Evolutionary conservation across 345 rosid genomes (phyloP), one percentile per base, ranked within the genome.

Genomic region (Moringa oleifera): DNA sequence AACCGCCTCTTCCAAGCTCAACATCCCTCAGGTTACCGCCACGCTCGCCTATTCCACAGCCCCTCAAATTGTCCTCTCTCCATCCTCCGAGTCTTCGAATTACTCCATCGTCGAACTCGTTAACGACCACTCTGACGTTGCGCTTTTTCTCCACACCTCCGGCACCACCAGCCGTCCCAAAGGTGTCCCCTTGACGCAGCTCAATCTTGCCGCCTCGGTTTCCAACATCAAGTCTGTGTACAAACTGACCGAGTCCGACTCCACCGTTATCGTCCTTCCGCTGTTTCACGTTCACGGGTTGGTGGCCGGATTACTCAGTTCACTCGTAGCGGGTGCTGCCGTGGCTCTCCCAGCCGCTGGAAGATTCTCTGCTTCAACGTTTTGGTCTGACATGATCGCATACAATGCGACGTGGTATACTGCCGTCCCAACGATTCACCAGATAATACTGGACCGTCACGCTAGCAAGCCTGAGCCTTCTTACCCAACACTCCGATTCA

Each of bases 121-220:
- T 9, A 83, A 81, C 23, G 79, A 68, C 24, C 68, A 85, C 0
- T 67, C 81, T 12, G 91, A 86, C 67, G 79, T 66, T 36, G 79
- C 91, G 4, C 76, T 86, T 19, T 86, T 86, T 68, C 80, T 86
- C 12, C 92, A 86, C 70, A 86, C 92, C 20, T 86, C 92, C 13
- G 92, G 92, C 25, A 86, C 92, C 57, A 86, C 92, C 24, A 86
- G 92, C 75, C 82, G 92, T 18, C 92, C 92, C n/a, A 86, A 86
- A 71, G 92, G 89, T n/a, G 92, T 86, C 21, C 89, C 89, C 0
- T 55, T 86, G 71, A 83, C 87, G 19, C 92, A 86, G 78, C 71
- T 74, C 51, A 86, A 86, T 61, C 66, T 86, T 10, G 89, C 78
- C 24, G 62, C 89, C 18, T 86, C 92, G 0, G 87, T 73, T 52